Evolutionary conservation across 1,139 yeast species (phyloP).

Genomic region (Protomyces lactucae-debilis): DNA sequence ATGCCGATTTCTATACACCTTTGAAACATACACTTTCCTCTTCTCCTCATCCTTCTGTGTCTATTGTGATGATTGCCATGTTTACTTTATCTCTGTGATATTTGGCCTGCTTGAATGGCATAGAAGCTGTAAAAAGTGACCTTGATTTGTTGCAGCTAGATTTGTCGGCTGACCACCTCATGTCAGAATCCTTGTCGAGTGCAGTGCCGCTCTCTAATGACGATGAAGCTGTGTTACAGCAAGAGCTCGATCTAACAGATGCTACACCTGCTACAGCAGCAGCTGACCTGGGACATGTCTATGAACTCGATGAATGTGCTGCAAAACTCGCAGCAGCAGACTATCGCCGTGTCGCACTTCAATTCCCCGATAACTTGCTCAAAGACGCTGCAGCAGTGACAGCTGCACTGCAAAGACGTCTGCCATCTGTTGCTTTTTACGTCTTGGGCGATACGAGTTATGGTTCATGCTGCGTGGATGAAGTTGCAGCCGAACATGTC

Average conservation of each 20-base stretch:
- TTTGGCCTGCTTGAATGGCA: too few species aligned
- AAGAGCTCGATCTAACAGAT: neutral
- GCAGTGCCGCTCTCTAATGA: conserved; percentile 16
- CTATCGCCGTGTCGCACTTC: conserved; percentile 54
- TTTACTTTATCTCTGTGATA: too few species aligned
- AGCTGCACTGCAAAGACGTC: conserved; percentile 29
- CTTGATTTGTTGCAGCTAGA: too few species aligned
- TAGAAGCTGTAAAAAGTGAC: too few species aligned
- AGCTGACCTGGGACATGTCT: conserved; percentile 15
- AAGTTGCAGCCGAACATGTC: conserved; percentile 94
- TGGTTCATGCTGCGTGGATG: conserved; percentile 93
- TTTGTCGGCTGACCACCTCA: neutral
- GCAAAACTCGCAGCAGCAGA: neutral
- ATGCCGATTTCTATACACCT: neutral
- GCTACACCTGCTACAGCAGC: neutral
- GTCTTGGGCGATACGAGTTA: conserved; percentile 88
- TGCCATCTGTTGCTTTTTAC: conserved; percentile 25
- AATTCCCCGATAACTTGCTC: conserved; percentile 79
- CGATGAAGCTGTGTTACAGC: conserved; percentile 8
- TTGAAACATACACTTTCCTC: neutral
- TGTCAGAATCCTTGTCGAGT: neutral
- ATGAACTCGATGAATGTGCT: conserved; percentile 18
- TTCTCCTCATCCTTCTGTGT: neutral
- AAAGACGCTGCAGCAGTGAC: conserved; percentile 68
- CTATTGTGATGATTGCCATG: too few species aligned